Conservation (phyloP, 2,329 filamentous ascomycete species). For the Ophiostoma ips region DNA sequence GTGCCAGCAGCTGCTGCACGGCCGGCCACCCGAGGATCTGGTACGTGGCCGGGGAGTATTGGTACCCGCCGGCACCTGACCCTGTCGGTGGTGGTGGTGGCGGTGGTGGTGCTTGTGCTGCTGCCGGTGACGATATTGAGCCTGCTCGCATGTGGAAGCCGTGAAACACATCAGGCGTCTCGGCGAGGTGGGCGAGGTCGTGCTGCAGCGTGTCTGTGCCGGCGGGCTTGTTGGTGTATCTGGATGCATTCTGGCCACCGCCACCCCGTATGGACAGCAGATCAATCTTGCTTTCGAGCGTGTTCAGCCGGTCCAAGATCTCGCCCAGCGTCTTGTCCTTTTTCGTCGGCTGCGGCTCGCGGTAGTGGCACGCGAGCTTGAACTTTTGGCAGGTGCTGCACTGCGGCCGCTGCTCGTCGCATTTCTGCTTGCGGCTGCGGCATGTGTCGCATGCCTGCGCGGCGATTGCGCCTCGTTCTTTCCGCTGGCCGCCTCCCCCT, state of each 20-base stretch:
- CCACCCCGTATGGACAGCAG: constrained; percentile 16
- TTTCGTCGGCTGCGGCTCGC: constrained; percentile 47
- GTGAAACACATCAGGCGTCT: neutral
- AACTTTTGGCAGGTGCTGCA: constrained; percentile 45
- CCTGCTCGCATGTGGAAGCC: too few species aligned
- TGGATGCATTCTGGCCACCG: neutral
- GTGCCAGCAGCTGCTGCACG: constrained; percentile 26
- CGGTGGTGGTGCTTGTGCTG: neutral
- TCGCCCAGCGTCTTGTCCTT: constrained; percentile 50
- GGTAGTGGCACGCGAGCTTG: constrained; percentile 44
- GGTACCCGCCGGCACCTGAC: constrained; percentile 12
- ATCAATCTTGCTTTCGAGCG: constrained; percentile 43
- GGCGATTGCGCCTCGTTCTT: constrained; percentile 34
- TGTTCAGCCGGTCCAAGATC: constrained; percentile 42
- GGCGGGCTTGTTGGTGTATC: neutral
- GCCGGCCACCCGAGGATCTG: constrained; percentile 38
- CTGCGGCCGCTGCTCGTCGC: constrained; percentile 47
- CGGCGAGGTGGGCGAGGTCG: neutral
- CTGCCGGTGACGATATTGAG: neutral
- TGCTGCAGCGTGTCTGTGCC: neutral
- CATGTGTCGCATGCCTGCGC: constrained; percentile 46
- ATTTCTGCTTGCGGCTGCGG: constrained; percentile 47
- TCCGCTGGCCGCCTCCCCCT: constrained; percentile 18
- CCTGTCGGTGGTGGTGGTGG: neutral
- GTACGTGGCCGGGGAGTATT: constrained; percentile 29